These are phyloP conservation scores for Diaporthe batatas DNA, from an alignment of 2,329 filamentous ascomycete species.

Conservation along the genomic window DNA sequence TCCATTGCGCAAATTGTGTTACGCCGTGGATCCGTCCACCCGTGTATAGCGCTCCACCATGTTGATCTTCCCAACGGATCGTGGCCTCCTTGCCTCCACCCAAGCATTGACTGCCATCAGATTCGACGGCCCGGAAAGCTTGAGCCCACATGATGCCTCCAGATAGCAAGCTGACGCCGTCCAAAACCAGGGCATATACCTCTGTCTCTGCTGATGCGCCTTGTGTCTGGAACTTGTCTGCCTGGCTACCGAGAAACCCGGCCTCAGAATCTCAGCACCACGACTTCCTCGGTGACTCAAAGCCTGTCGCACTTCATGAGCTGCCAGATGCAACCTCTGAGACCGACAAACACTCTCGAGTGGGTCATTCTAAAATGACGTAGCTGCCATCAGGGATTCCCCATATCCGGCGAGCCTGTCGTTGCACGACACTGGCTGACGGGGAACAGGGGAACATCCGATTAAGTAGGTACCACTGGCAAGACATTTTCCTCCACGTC, in stretches of 20 bases:
- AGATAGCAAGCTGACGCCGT: no score
- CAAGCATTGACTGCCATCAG: no score
- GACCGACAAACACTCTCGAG: neutral
- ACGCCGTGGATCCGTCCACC: slow-evolving; percentile 8
- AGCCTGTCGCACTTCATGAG: neutral
- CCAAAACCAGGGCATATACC: neutral
- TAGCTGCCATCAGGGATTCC: neutral
- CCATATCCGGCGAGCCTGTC: neutral
- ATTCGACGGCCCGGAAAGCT: neutral
- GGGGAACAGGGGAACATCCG: slow-evolving; percentile 11
- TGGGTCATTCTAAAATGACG: neutral
- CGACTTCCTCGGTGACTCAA: neutral
- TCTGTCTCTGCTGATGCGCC: neutral
- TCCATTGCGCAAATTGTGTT: slow-evolving; percentile 22
- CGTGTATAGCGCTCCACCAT: neutral
- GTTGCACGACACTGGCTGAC: neutral
- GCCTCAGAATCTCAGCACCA: neutral
- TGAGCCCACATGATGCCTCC: neutral
- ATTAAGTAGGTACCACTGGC: no score
- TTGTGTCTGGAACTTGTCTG: neutral
- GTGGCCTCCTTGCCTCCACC: neutral
- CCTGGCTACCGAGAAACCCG: neutral
- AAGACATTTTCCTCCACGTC: neutral
- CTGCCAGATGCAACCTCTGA: neutral
- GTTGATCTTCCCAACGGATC: neutral